These are phyloP conservation scores for Pseudocercospora crystallina DNA, from an alignment of 2,329 filamentous ascomycete genomes.

Conservation along the genomic window DNA sequence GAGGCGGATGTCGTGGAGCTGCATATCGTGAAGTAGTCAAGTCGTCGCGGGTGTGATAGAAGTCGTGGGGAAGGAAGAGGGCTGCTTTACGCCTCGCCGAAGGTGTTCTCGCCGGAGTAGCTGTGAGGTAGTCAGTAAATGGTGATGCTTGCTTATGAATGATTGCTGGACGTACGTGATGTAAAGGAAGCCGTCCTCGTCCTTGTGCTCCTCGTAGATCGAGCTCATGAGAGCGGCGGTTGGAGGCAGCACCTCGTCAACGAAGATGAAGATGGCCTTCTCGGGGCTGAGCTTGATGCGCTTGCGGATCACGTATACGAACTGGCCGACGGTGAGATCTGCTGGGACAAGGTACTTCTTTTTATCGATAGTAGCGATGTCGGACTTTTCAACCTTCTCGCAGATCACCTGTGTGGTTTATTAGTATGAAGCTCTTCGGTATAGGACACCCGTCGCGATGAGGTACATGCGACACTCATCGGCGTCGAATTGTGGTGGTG, in stretches of 20 bases:
- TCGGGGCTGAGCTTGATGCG: constrained; percentile 99
- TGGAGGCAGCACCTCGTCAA: constrained; percentile 94
- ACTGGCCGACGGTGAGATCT: constrained; percentile 97
- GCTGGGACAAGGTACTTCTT: constrained; percentile 99
- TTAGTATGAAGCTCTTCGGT: too few species aligned
- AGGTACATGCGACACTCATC: neutral
- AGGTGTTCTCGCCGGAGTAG: constrained; percentile 99
- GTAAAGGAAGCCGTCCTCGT: constrained; percentile 86
- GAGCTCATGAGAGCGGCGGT: constrained; percentile 98
- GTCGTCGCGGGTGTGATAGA: constrained; percentile 8
- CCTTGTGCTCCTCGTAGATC: constrained; percentile 99
- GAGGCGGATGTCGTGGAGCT: constrained; percentile 9
- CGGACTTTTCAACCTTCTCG: constrained; percentile 98
- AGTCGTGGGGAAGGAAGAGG: constrained; percentile 3
- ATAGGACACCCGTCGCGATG: too few species aligned
- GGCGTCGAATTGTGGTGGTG: neutral
- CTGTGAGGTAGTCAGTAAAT: constrained; percentile 41
- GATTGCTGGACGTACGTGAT: constrained; percentile 69
- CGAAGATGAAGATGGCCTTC: constrained; percentile 99
- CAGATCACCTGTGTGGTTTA: constrained; percentile 76
- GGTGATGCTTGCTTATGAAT: neutral
- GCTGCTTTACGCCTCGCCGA: constrained; percentile 59
- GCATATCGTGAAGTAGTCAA: constrained; percentile 13
- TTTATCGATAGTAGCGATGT: constrained; percentile 99
- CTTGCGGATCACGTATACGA: constrained; percentile 99